These are phyloP conservation scores for Pseudomassariella vexata DNA, from an alignment of 2,329 filamentous ascomycete genomes.

Conservation along the genomic window DNA sequence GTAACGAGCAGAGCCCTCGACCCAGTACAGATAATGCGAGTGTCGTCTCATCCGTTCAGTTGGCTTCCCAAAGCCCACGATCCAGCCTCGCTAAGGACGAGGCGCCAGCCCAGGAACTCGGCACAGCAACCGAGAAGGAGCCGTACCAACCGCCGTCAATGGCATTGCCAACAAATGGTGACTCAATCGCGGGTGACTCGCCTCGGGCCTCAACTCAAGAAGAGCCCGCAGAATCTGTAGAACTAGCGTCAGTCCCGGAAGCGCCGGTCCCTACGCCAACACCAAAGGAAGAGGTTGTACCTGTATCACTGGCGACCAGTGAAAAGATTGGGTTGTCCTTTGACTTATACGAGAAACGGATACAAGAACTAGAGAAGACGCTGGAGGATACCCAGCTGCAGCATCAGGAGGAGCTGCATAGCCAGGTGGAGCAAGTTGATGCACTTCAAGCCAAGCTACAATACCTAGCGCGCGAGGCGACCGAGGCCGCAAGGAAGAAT, in stretches of 20 bases:
- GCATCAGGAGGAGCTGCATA: slow-evolving; percentile 76
- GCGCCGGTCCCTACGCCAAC: not conserved
- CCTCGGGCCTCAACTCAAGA: slow-evolving; percentile 12
- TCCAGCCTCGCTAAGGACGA: slow-evolving; percentile 16
- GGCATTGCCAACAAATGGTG: slow-evolving; percentile 3
- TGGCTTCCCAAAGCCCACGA: slow-evolving; percentile 10
- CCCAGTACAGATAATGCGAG: slow-evolving; percentile 31
- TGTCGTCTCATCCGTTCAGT: slow-evolving; percentile 4
- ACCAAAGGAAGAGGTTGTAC: slow-evolving; percentile 5
- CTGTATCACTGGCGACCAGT: slow-evolving; percentile 7
- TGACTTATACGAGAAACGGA: slow-evolving; percentile 32
- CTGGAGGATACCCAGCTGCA: slow-evolving; percentile 38
- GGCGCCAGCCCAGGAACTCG: not conserved
- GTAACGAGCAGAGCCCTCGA: slow-evolving; percentile 36
- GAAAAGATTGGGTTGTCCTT: slow-evolving; percentile 13
- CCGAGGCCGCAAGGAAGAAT: slow-evolving; percentile 67
- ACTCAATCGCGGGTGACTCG: slow-evolving; percentile 4
- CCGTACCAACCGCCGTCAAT: not conserved
- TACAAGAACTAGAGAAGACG: slow-evolving; percentile 29
- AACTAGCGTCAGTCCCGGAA: no score
- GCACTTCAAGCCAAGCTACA: slow-evolving; percentile 86
- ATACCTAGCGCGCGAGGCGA: slow-evolving; percentile 76
- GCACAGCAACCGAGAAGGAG: slow-evolving; percentile 2
- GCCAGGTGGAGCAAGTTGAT: slow-evolving; percentile 84
- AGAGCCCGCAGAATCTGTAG: slow-evolving; percentile 8